Conservation (phyloP, 495 filamentous ascomycete genomes). For the Aspergillus ostianus region DNA sequence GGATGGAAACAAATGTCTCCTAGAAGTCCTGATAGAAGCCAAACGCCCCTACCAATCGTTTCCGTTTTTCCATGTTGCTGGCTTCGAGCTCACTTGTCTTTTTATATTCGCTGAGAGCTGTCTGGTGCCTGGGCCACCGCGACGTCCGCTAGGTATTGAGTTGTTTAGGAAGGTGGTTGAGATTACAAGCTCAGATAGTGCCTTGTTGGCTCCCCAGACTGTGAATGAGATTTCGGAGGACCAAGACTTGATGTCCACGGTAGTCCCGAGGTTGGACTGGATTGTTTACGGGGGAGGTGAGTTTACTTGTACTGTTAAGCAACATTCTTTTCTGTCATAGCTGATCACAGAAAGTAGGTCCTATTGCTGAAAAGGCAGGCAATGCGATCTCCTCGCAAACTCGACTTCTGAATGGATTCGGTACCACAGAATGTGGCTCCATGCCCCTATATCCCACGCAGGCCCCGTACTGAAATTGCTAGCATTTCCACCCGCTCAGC, state of each 20-base stretch:
- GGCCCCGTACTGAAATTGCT: slow-evolving; percentile 44
- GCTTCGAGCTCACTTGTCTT: background rate
- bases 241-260: slow-evolving; percentile 3
- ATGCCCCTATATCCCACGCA: slow-evolving; percentile 33
- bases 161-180: slow-evolving; percentile 5
- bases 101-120: slow-evolving; percentile 5
- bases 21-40: background rate
- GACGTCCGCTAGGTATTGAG: slow-evolving; percentile 5
- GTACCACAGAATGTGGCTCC: slow-evolving; percentile 35
- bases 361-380: slow-evolving; percentile 14
- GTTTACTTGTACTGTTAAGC: background rate
- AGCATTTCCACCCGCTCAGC: slow-evolving; percentile 40
- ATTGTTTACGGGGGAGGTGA: slow-evolving; percentile 20
- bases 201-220: slow-evolving; percentile 17
- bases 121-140: slow-evolving; percentile 6
- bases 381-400: slow-evolving; percentile 20
- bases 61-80: slow-evolving; percentile 18
- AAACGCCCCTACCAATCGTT: slow-evolving; percentile 3
- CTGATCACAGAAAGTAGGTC: background rate
- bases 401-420: slow-evolving; percentile 18
- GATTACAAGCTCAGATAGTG: slow-evolving; percentile 1
- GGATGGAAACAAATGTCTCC: background rate
- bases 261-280: slow-evolving; percentile 12
- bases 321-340: background rate
- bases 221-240: slow-evolving; percentile 17